A percentile compares a stretch with the other conserved stretches of the same genome.
Evolutionary conservation across 768 basidiomycete species (phyloP).

Genomic region (Auricularia sp.): DNA sequence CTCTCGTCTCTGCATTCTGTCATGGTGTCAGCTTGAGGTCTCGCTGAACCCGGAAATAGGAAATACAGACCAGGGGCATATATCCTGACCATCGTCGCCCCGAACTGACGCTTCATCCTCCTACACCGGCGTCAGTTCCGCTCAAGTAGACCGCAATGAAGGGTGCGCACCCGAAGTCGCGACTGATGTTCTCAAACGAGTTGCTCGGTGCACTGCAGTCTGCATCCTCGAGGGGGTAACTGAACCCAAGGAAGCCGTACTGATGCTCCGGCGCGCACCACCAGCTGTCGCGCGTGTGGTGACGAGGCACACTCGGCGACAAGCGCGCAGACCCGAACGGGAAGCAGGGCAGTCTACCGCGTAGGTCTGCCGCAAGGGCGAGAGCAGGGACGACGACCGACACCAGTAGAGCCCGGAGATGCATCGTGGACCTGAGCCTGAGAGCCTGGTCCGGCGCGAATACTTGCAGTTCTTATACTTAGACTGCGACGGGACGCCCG

Average conservation of each 20-base stretch:
- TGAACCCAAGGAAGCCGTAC: slow-evolving; percentile 10
- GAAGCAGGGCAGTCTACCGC: background rate
- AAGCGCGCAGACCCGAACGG: slow-evolving; percentile 5
- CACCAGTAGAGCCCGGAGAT: too few species aligned
- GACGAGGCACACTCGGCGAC: background rate
- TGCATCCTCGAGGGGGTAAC: slow-evolving; percentile 8
- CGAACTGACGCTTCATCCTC: slow-evolving; percentile 12
- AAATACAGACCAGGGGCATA: slow-evolving; percentile 8
- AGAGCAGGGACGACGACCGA: too few species aligned
- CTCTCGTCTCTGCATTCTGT: slow-evolving; percentile 8
- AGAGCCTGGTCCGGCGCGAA: too few species aligned
- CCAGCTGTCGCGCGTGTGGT: slow-evolving; percentile 1
- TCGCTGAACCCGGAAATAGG: too few species aligned
- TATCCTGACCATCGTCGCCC: slow-evolving; percentile 13
- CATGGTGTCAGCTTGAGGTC: too few species aligned
- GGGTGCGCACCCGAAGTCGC: slow-evolving; percentile 1
- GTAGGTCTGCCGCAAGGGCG: too few species aligned
- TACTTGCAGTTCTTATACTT: too few species aligned
- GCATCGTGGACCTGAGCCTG: too few species aligned
- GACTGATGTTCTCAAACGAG: slow-evolving; percentile 6
- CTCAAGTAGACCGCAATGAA: too few species aligned
- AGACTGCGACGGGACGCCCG: too few species aligned
- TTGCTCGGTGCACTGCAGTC: slow-evolving; percentile 11
- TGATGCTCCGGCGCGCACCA: slow-evolving; percentile 5
- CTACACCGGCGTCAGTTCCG: too few species aligned